Conservation (phyloP, 1,284 basidiomycete species). For the Phylloporus sp. region DNA sequence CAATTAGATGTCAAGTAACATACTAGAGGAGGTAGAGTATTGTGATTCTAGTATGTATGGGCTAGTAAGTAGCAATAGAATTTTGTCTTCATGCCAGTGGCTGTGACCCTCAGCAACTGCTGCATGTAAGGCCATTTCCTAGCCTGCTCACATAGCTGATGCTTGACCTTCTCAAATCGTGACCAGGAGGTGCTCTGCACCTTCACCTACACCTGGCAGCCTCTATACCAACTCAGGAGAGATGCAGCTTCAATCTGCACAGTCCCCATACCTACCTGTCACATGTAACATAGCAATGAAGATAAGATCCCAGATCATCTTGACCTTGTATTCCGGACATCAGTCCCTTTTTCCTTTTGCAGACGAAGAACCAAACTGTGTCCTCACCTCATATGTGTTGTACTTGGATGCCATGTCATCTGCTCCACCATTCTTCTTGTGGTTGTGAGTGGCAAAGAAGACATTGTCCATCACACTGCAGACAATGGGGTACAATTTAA, state of each 20-base stretch:
- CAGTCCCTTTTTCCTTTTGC: not conserved
- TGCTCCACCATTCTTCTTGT: conserved; percentile 54
- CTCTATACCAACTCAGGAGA: not conserved
- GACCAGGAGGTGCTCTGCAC: not conserved
- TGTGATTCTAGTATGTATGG: too few relatives aligned
- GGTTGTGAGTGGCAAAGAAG: conserved; percentile 62
- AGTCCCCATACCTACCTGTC: too few relatives aligned
- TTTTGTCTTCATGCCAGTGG: too few relatives aligned
- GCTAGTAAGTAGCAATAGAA: too few relatives aligned
- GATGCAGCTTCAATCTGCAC: too few relatives aligned
- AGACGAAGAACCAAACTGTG: too few relatives aligned
- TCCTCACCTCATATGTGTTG: conserved; percentile 66
- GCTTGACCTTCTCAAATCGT: not conserved
- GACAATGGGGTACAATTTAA: conserved; percentile 53
- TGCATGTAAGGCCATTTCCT: not conserved
- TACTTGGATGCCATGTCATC: conserved; percentile 66
- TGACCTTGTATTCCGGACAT: conserved; percentile 47
- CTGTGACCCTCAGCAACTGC: not conserved
- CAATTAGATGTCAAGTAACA: conserved; percentile 10
- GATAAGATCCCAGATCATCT: conserved; percentile 75
- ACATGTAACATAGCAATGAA: too few relatives aligned
- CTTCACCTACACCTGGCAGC: not conserved
- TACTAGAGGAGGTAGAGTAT: conserved; percentile 61
- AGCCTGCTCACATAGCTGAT: not conserved
- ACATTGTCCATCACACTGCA: too few relatives aligned